Percentiles rank a stretch among this genome's conserved stretches.
Conservation (phyloP, 2,329 filamentous ascomycete species). For the Orbilia brochopaga region DNA sequence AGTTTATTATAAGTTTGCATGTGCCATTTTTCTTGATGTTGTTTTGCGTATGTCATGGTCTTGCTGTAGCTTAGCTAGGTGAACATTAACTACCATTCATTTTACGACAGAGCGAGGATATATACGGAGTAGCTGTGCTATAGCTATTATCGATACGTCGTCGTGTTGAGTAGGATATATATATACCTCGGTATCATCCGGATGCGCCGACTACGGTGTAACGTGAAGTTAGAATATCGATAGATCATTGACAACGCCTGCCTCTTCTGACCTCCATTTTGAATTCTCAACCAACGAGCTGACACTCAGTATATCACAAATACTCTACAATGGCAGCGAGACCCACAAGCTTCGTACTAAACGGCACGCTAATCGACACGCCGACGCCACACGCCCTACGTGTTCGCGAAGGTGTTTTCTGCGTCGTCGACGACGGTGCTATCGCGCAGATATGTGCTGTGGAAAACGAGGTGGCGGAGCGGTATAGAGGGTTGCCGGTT, state of each 20-base stretch:
- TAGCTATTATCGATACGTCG: no score
- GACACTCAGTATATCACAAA: background rate
- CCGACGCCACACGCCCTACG: constrained; percentile 51
- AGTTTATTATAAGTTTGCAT: background rate
- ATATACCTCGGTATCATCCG: no score
- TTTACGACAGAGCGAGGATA: background rate
- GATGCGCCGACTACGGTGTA: no score
- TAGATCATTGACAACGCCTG: no score
- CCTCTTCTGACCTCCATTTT: background rate
- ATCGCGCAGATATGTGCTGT: constrained; percentile 27
- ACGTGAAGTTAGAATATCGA: no score
- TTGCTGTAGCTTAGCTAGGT: constrained; percentile 33
- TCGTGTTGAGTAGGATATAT: no score
- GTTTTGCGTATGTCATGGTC: constrained; percentile 1
- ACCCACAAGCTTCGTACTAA: constrained; percentile 17
- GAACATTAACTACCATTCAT: constrained; percentile 35
- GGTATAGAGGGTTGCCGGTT: constrained; percentile 26
- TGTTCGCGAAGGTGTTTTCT: constrained; percentile 45
- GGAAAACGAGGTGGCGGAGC: constrained; percentile 15
- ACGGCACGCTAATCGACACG: constrained; percentile 53
- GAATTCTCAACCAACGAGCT: no score
- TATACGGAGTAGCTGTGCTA: no score
- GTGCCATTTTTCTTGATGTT: constrained; percentile 5
- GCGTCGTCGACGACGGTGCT: constrained; percentile 33
- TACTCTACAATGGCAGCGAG: background rate